Evolutionary conservation across 306 rosid genomes (phyloP), one percentile per base, ranked within the genome.

Genomic region (Echinosophora koreensis): DNA sequence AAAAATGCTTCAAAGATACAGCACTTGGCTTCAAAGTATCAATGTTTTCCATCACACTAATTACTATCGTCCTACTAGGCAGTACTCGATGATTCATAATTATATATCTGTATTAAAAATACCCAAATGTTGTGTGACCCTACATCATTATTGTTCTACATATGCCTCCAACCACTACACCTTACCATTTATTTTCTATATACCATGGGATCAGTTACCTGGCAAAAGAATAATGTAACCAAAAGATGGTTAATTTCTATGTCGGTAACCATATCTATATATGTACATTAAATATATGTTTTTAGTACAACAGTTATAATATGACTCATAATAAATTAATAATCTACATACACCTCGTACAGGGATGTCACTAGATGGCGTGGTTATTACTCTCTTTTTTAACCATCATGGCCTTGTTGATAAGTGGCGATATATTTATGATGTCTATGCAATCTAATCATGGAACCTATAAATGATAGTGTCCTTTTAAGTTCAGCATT

Each of bases 1-100:
- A 51, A 61, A 68, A 80, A 84, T 79, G 86, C 90, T 87, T 87
- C 59, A 69, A 84, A 82, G 61, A 77, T 79, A 87, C 85, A 80
- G 71, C 69, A 55, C 76, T 68, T 69, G 71, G 67, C 66, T 66
- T 86, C 74, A 67, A 85, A 80, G 86, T 38, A 54, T 62, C 69
- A 71, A 37, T 30, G 5, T 2, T 51, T 72, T 80, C 78, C 74
- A 71, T 74, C 80, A 37, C 77, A 81, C 77, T 73, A 62, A 73
- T 64, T 49, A 34, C 57, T 66, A 62, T 30, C 12, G 13, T 28
- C 77, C 58, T 47, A 69, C 12, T 65, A 37, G 42, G 63, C 82
- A 78, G 3, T 22, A 74, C 12, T 42, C 37, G 52, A 66, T 70
- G 64, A 60, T 59, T 52, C 62, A 77, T 12, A 14, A 44, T 54